These are phyloP conservation scores for Xylaria multiplex DNA, from an alignment of 2,329 filamentous ascomycete species.

Conservation along the genomic window DNA sequence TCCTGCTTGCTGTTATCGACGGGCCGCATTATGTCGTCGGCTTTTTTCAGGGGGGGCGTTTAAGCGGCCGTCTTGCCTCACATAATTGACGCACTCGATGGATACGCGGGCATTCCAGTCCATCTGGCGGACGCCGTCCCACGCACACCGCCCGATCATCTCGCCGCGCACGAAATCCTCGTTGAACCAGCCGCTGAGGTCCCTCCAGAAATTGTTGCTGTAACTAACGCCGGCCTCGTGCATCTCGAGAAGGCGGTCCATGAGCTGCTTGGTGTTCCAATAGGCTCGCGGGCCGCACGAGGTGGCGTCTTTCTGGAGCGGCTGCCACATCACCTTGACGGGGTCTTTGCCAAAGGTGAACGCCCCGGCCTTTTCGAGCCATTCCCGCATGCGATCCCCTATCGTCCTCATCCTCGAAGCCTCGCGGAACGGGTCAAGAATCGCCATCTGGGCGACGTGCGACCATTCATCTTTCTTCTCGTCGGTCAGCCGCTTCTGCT, in stretches of 20 bases:
- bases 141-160: conserved; percentile 43
- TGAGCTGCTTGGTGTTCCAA: conserved; percentile 40
- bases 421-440: conserved; percentile 36
- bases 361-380: conserved; percentile 4
- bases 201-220: conserved; percentile 35
- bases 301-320: conserved; percentile 33
- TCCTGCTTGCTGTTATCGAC: background rate
- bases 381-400: background rate
- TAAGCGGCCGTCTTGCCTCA: background rate
- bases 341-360: conserved; percentile 23
- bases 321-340: conserved; percentile 29
- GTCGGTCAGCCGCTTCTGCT: conserved; percentile 9
- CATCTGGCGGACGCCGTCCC: conserved; percentile 33
- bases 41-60: background rate
- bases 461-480: conserved; percentile 12
- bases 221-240: conserved; percentile 11
- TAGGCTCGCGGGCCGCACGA: conserved; percentile 42
- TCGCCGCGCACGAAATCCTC: conserved; percentile 41
- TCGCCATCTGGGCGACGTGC: conserved; percentile 31
- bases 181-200: conserved; percentile 41
- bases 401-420: background rate
- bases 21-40: conserved; percentile 20
- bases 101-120: conserved; percentile 40
- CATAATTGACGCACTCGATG: conserved; percentile 38
- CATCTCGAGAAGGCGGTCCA: conserved; percentile 37